These are phyloP conservation scores for Schizopora paradoxa DNA, from an alignment of 1,284 basidiomycete genomes.

Conservation along the genomic window DNA sequence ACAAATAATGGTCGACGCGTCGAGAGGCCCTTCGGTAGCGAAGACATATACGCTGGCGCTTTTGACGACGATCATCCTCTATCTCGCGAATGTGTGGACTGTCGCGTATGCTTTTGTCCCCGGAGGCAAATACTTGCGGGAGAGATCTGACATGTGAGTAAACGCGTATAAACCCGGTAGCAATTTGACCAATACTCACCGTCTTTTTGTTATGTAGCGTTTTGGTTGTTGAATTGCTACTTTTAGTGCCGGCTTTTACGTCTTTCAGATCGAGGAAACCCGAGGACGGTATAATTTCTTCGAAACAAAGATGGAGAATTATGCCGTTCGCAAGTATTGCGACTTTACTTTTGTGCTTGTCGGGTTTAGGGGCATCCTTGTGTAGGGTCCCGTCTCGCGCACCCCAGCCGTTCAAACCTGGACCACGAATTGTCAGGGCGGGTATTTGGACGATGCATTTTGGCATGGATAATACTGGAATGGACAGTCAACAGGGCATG, in stretches of 20 bases:
- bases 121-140: conserved; percentile 73
- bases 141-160: conserved; percentile 70
- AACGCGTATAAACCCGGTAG: too few relatives aligned
- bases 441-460: conserved; percentile 96
- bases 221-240: conserved; percentile 10
- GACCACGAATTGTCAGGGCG: conserved; percentile 70
- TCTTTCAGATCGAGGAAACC: conserved; percentile 8
- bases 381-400: conserved; percentile 45
- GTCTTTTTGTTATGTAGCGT: conserved; percentile 5
- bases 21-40: conserved; percentile 36
- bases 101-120: conserved; percentile 95
- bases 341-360: conserved; percentile 43
- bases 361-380: conserved; percentile 47
- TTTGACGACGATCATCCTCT: conserved; percentile 60
- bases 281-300: neutral
- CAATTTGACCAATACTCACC: too few relatives aligned
- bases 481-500: conserved; percentile 80
- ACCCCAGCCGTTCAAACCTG: conserved; percentile 58
- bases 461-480: conserved; percentile 76
- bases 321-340: neutral
- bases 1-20: conserved; percentile 40
- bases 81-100: conserved; percentile 72
- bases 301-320: neutral
- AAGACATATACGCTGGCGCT: conserved; percentile 53
- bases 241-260: conserved; percentile 11